Conservation (phyloP, 2,329 filamentous ascomycete genomes). For the Colletotrichum trifolii region DNA sequence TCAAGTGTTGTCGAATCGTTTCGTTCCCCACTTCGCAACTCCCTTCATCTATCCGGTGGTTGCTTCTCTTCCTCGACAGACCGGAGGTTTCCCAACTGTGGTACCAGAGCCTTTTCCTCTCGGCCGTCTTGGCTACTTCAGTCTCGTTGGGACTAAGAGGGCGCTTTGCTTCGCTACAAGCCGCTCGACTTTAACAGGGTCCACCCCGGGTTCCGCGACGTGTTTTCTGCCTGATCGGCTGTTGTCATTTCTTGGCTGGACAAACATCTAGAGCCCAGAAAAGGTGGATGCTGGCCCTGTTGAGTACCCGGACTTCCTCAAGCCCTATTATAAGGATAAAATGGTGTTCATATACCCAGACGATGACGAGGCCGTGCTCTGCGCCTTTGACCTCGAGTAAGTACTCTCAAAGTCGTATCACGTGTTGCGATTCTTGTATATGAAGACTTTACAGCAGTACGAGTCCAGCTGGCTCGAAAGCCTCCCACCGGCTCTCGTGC, state of each 20-base stretch:
- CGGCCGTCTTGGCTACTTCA: slow-evolving; percentile 4
- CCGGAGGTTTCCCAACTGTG: too few species aligned
- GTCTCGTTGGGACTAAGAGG: slow-evolving; percentile 59
- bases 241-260: slow-evolving; percentile 50
- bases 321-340: slow-evolving; percentile 63
- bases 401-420: slow-evolving; percentile 26
- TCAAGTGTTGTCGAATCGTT: too few species aligned
- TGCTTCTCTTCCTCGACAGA: too few species aligned
- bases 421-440: neutral
- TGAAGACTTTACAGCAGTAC: slow-evolving; percentile 49
- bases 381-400: slow-evolving; percentile 60
- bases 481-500: slow-evolving; percentile 44
- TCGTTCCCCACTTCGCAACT: too few species aligned
- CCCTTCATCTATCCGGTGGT: too few species aligned
- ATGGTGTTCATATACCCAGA: slow-evolving; percentile 66
- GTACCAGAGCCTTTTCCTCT: neutral
- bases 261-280: slow-evolving; percentile 49
- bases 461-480: slow-evolving; percentile 59
- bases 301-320: slow-evolving; percentile 56
- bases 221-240: slow-evolving; percentile 54
- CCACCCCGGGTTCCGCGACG: slow-evolving; percentile 51
- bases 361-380: slow-evolving; percentile 67
- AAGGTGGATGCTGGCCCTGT: slow-evolving; percentile 47
- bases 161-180: slow-evolving; percentile 59
- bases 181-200: slow-evolving; percentile 59